Evolutionary conservation across 1,284 basidiomycete species (phyloP).

Genomic region (Trametes polyzona): DNA sequence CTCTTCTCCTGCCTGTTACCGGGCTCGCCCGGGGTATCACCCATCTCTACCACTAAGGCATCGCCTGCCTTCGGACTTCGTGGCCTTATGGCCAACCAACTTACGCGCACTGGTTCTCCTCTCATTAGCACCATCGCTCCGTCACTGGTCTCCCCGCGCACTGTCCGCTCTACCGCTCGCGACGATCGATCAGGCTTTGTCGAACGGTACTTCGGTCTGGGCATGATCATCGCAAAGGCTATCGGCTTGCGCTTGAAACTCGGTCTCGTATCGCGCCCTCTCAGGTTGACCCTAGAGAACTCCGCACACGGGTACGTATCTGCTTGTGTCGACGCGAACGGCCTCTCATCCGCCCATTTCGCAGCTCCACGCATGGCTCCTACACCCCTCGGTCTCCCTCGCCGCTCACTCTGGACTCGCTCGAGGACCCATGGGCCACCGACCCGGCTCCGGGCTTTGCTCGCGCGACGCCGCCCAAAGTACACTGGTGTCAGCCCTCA

Average conservation of each 20-base stretch:
- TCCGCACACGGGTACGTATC: not conserved
- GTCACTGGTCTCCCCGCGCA: not conserved
- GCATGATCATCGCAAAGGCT: constrained; percentile 4
- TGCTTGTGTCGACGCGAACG: too few relatives aligned
- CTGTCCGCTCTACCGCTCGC: not conserved
- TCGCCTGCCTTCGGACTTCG: not conserved
- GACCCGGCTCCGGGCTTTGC: not conserved
- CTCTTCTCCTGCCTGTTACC: not conserved
- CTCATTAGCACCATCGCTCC: not conserved
- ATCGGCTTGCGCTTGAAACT: constrained; percentile 1
- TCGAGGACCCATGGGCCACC: not conserved
- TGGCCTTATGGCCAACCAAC: not conserved
- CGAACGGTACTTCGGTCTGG: constrained; percentile 7
- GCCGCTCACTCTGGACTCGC: not conserved
- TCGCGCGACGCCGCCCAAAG: not conserved
- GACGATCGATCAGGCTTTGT: not conserved
- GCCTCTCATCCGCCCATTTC: not conserved
- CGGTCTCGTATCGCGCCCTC: not conserved
- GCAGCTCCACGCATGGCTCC: not conserved
- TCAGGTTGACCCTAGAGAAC: not conserved
- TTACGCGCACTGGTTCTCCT: not conserved
- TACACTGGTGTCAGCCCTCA: constrained; percentile 5
- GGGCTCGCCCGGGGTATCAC: not conserved
- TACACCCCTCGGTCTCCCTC: not conserved
- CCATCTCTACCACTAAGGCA: not conserved